Evolutionary conservation across 2,329 filamentous ascomycete species (phyloP).

Genomic region (Thielaviopsis ethacetica): DNA sequence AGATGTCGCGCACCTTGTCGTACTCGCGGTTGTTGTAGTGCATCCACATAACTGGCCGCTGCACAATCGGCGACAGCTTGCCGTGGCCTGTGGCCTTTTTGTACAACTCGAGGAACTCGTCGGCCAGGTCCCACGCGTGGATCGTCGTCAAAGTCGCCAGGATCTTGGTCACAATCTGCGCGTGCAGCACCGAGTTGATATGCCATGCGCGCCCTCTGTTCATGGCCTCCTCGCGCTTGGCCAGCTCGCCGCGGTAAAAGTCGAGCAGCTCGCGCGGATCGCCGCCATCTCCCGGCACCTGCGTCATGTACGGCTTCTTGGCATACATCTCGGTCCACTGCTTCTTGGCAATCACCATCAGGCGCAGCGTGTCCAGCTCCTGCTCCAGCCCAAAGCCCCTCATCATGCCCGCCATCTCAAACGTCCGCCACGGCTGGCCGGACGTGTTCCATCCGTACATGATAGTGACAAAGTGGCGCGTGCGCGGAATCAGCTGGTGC

Average conservation of each 20-base stretch:
- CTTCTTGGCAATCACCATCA: slow-evolving; percentile 9
- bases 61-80: slow-evolving; percentile 34
- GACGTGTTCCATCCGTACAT: slow-evolving; percentile 25
- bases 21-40: slow-evolving; percentile 41
- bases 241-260: slow-evolving; percentile 16
- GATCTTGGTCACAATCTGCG: slow-evolving; percentile 20
- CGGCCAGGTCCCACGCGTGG: slow-evolving; percentile 34
- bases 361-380: slow-evolving; percentile 22
- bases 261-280: slow-evolving; percentile 18
- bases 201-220: slow-evolving; percentile 16
- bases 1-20: slow-evolving; percentile 46
- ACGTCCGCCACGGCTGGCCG: slow-evolving; percentile 24
- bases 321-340: slow-evolving; percentile 22
- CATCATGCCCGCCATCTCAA: slow-evolving; percentile 30
- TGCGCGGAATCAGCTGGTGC: slow-evolving; percentile 27
- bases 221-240: slow-evolving; percentile 13
- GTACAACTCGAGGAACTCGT: slow-evolving; percentile 40
- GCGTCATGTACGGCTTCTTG: slow-evolving; percentile 23
- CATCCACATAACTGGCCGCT: slow-evolving; percentile 51
- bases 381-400: slow-evolving; percentile 24
- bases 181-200: slow-evolving; percentile 9
- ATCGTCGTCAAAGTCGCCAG: slow-evolving; percentile 20
- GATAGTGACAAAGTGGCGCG: slow-evolving; percentile 35
- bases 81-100: slow-evolving; percentile 17
- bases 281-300: slow-evolving; percentile 15